phyloP scores from a whole-genome alignment of 2,329 filamentous ascomycete genomes.

The Pseudogymnoascus sp. region DNA sequence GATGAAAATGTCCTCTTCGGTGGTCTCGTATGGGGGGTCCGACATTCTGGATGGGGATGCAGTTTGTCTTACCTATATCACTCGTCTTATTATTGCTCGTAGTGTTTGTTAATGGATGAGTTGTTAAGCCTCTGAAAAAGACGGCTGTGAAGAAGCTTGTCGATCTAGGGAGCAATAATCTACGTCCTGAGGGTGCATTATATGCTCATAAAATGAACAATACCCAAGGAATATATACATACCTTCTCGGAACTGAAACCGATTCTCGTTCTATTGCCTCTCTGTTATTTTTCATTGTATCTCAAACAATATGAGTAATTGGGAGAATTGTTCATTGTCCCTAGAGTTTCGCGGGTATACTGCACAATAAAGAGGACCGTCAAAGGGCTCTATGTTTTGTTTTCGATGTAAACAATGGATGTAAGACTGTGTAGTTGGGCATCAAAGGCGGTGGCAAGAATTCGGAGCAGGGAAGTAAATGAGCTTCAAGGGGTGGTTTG shows the following conservation, averaged over 20 bases:
- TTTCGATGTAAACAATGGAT: not conserved
- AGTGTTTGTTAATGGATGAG: too few relatives aligned
- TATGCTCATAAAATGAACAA: not conserved
- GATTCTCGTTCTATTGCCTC: not conserved
- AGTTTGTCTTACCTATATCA: not conserved
- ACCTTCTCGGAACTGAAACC: not conserved
- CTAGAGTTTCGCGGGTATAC: not conserved
- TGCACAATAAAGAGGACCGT: too few relatives aligned
- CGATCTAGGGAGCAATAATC: not conserved
- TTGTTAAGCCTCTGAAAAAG: not conserved
- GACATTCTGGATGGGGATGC: not conserved
- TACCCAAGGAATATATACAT: not conserved
- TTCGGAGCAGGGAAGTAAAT: too few relatives aligned
- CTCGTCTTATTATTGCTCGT: not conserved
- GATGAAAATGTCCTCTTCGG: not conserved
- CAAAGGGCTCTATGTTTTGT: too few relatives aligned
- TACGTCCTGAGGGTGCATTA: not conserved
- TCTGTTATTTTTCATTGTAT: not conserved
- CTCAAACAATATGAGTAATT: not conserved
- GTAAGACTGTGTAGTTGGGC: not conserved
- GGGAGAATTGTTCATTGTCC: not conserved
- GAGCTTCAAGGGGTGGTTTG: not conserved
- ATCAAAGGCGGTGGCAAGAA: not conserved
- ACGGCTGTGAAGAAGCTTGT: too few relatives aligned
- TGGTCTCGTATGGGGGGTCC: not conserved